phyloP scores from a whole-genome alignment of 129 eudicot genomes.

The Rutidosis leptorrhynchoides region DNA sequence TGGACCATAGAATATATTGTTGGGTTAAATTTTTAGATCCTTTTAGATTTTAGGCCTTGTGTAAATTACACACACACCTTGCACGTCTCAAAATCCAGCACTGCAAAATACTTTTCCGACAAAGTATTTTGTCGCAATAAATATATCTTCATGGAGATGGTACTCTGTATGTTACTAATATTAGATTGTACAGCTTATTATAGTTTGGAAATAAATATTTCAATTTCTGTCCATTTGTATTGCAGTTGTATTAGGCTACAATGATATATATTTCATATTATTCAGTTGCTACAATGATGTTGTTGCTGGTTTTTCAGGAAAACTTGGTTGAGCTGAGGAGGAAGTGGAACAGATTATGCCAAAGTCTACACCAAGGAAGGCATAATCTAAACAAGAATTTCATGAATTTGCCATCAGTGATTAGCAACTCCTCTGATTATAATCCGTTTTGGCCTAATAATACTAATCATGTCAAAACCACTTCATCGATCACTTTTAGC shows the following conservation, averaged over 20 bases:
- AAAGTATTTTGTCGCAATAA: background rate
- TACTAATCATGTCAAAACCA: conserved; percentile 27
- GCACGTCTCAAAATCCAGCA: no score
- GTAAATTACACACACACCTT: no score
- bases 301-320: conserved; percentile 43
- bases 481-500: conserved; percentile 49
- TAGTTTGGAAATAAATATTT: no score
- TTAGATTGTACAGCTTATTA: background rate
- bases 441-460: conserved; percentile 61
- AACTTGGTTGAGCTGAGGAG: conserved; percentile 55
- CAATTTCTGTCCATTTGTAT: no score
- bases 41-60: no score
- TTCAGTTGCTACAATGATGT: background rate
- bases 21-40: no score
- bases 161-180: background rate
- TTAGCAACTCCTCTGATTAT: conserved; percentile 27
- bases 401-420: conserved; percentile 29
- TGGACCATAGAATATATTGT: no score
- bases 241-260: no score
- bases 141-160: background rate
- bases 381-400: conserved; percentile 31
- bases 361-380: conserved; percentile 62
- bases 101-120: no score
- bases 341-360: conserved; percentile 77
- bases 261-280: no score